A percentile compares a stretch with the other conserved stretches of the same genome.
Conservation (phyloP, 306 rosid species). For the Sicyos edulis region DNA sequence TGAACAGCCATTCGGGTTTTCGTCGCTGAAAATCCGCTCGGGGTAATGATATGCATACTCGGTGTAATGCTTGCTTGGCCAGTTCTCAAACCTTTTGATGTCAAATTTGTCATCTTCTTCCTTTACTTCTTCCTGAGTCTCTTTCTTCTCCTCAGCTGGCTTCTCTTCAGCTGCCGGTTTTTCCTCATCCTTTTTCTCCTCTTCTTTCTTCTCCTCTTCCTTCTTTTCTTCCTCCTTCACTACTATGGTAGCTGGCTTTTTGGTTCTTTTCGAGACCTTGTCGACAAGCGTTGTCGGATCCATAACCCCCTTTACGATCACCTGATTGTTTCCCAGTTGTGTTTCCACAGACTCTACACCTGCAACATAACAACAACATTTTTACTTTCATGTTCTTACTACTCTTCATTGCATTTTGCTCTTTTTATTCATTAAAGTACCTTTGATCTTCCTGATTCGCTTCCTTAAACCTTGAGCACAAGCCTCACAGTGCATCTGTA, state of each 20-base stretch:
- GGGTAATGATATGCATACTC: slow-evolving; percentile 50
- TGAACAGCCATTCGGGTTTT: slow-evolving; percentile 84
- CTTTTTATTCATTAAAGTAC: slow-evolving; percentile 25
- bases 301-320: slow-evolving; percentile 62
- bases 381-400: not conserved
- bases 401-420: not conserved
- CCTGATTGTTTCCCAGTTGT: slow-evolving; percentile 51
- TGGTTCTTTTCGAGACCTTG: slow-evolving; percentile 58
- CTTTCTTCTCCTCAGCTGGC: slow-evolving; percentile 34
- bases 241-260: slow-evolving; percentile 57
- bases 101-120: slow-evolving; percentile 22
- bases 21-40: slow-evolving; percentile 73
- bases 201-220: slow-evolving; percentile 38
- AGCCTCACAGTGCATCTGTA: slow-evolving; percentile 89
- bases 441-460: slow-evolving; percentile 70
- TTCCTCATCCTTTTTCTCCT: slow-evolving; percentile 27
- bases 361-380: slow-evolving; percentile 31
- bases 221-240: slow-evolving; percentile 49
- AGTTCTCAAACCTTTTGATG: slow-evolving; percentile 17
- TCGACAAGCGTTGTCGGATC: slow-evolving; percentile 61
- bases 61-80: slow-evolving; percentile 14
- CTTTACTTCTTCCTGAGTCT: slow-evolving; percentile 28
- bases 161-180: slow-evolving; percentile 32
- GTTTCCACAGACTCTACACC: slow-evolving; percentile 95
- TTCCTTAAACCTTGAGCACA: slow-evolving; percentile 78